phyloP scores from a whole-genome alignment of 2,329 filamentous ascomycete genomes.

The Amauroascus niger region DNA sequence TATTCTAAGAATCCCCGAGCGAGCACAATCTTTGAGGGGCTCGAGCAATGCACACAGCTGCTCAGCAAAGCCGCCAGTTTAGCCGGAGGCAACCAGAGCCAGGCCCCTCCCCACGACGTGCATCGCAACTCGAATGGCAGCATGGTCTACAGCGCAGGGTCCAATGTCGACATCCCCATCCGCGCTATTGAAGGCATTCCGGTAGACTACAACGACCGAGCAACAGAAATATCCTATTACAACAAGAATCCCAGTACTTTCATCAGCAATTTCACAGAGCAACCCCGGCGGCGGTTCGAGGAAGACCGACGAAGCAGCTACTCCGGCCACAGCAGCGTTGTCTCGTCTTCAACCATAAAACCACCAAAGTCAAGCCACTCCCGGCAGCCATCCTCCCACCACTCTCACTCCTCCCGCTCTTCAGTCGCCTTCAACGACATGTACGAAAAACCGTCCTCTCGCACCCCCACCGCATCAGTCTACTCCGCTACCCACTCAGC shows the following conservation, averaged over 20 bases:
- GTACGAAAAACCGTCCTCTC: conserved; percentile 15
- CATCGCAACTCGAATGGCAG: conserved; percentile 33
- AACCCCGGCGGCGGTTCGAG: conserved; percentile 20
- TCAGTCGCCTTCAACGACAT: conserved; percentile 13
- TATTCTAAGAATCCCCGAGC: conserved; percentile 35
- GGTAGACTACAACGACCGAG: conserved; percentile 20
- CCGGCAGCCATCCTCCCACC: conserved; percentile 12
- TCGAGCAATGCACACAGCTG: conserved; percentile 22
- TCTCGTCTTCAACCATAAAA: conserved; percentile 16
- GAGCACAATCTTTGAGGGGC: conserved; percentile 35
- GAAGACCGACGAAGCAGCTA: conserved; percentile 20
- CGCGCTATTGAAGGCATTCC: conserved; percentile 35
- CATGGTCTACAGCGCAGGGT: conserved; percentile 26
- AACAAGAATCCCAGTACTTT: conserved; percentile 30
- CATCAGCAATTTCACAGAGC: conserved; percentile 34
- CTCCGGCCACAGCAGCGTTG: conserved; percentile 20
- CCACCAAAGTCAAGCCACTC: conserved; percentile 13
- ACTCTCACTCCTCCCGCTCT: conserved; percentile 15
- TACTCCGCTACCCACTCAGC: conserved; percentile 28
- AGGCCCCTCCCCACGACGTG: background rate
- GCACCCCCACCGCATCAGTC: conserved; percentile 20
- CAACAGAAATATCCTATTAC: conserved; percentile 14
- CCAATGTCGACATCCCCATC: conserved; percentile 26
- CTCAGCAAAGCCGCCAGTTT: conserved; percentile 14
- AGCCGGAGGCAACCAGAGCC: conserved; percentile 7